These are phyloP conservation scores for Gamsiella multidivaricata DNA, from an alignment of 192 early-diverging fungal species.

Conservation along the genomic window DNA sequence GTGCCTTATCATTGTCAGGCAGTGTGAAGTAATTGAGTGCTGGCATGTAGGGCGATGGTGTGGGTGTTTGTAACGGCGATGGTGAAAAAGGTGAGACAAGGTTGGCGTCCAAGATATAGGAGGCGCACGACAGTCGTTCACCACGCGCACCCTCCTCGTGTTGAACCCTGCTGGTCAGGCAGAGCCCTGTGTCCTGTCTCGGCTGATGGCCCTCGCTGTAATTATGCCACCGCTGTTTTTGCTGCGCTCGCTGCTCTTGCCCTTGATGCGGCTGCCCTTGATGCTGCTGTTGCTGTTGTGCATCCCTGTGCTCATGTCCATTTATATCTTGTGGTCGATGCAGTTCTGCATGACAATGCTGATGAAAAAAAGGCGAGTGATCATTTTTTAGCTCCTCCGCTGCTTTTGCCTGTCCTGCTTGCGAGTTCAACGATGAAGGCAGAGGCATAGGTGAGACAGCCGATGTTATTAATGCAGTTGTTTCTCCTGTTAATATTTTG, in stretches of 20 bases:
- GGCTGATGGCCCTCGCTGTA: neutral
- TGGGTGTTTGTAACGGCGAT: neutral
- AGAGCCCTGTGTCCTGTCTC: neutral
- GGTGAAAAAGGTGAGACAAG: neutral
- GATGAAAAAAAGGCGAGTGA: too few relatives aligned
- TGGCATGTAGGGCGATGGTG: neutral
- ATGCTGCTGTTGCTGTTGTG: constrained; percentile 2
- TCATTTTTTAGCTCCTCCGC: too few relatives aligned
- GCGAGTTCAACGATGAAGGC: too few relatives aligned
- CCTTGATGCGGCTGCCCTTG: neutral
- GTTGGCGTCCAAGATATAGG: constrained; percentile 8
- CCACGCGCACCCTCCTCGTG: constrained; percentile 7
- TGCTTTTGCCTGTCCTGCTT: too few relatives aligned
- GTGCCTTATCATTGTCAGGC: neutral
- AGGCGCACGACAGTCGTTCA: neutral
- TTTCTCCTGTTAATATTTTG: too few relatives aligned
- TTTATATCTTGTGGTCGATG: too few relatives aligned
- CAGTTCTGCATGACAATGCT: too few relatives aligned
- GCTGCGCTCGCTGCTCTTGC: neutral
- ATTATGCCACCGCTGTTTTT: neutral
- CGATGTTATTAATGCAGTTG: too few relatives aligned
- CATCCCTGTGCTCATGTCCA: too few relatives aligned
- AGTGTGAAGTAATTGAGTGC: neutral
- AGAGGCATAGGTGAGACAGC: too few relatives aligned
- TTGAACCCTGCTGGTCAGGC: neutral